Evolutionary conservation across 129 eudicot genomes (phyloP).

Genomic region (Helichrysum umbraculigerum): DNA sequence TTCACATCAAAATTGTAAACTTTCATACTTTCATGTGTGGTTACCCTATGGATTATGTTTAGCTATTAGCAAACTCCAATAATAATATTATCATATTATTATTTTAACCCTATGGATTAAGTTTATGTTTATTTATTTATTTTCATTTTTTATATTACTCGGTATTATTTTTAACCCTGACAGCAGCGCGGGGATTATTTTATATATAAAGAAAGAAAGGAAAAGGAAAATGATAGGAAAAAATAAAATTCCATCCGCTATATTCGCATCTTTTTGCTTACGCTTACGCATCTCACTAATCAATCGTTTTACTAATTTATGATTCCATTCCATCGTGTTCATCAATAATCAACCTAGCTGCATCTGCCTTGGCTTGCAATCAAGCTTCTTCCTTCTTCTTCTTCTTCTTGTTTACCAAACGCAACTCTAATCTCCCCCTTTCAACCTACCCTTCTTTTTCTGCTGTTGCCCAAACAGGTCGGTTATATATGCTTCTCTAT

Average conservation of each 20-base stretch:
- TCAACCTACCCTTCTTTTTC: conserved; percentile 23
- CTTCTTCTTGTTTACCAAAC: conserved; percentile 13
- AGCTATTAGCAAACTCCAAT: too few relatives aligned
- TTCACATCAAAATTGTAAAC: too few relatives aligned
- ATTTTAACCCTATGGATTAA: too few relatives aligned
- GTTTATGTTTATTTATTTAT: too few relatives aligned
- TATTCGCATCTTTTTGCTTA: conserved; percentile 31
- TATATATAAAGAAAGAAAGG: too few relatives aligned
- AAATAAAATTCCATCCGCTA: background rate
- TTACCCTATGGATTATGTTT: too few relatives aligned
- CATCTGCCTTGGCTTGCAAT: background rate
- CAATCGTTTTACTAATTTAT: background rate
- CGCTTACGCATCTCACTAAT: conserved; percentile 23
- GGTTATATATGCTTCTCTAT: conserved; percentile 1
- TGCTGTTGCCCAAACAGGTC: background rate
- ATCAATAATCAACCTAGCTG: conserved; percentile 2
- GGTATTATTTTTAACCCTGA: too few relatives aligned
- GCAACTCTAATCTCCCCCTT: background rate
- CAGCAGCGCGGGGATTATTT: too few relatives aligned
- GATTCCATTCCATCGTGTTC: background rate
- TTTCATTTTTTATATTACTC: too few relatives aligned
- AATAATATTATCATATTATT: too few relatives aligned
- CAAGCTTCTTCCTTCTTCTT: background rate
- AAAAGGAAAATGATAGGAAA: too few relatives aligned
- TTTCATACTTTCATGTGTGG: too few relatives aligned